Percentiles rank a stretch among this genome's conserved stretches.
Conservation (phyloP, 108 stramenopile genomes). For the Cafeteria roenbergensis region DNA sequence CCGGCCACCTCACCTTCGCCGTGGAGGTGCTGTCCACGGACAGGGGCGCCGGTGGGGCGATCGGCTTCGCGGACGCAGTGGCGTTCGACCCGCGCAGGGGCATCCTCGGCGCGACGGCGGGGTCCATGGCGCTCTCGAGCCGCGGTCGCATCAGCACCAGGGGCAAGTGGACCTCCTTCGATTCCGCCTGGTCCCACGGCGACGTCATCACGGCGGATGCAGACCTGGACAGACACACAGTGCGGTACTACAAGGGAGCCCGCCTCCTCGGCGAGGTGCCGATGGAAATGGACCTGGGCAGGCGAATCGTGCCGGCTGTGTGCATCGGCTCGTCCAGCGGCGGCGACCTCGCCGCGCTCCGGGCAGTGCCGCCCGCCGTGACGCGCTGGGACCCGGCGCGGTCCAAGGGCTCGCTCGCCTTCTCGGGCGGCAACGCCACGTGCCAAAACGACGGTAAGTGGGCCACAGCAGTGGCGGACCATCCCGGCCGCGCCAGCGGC, state of each 20-base stretch:
- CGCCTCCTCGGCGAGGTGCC: background rate
- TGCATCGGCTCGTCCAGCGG: background rate
- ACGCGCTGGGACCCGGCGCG: background rate
- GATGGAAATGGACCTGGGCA: no score
- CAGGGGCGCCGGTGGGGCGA: background rate
- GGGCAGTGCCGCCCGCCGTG: background rate
- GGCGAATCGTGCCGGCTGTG: conserved; percentile 1
- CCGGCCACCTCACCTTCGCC: background rate
- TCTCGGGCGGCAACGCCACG: no score
- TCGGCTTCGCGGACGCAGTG: background rate
- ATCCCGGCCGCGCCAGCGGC: background rate
- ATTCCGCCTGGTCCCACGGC: background rate
- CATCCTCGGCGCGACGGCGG: conserved; percentile 1
- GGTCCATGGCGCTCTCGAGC: background rate
- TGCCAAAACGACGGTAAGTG: conserved; percentile 10
- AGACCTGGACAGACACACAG: background rate
- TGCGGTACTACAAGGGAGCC: background rate
- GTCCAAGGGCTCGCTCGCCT: no score
- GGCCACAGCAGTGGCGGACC: background rate
- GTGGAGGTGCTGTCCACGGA: background rate
- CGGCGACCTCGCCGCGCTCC: background rate
- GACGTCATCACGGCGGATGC: conserved; percentile 5
- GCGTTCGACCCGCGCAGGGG: background rate
- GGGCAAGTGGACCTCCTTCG: no score
- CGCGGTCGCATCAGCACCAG: background rate